Base-by-base conservation (phyloP, 176 grass and related monocot genomes). In the Aegilops longissima region DNA sequence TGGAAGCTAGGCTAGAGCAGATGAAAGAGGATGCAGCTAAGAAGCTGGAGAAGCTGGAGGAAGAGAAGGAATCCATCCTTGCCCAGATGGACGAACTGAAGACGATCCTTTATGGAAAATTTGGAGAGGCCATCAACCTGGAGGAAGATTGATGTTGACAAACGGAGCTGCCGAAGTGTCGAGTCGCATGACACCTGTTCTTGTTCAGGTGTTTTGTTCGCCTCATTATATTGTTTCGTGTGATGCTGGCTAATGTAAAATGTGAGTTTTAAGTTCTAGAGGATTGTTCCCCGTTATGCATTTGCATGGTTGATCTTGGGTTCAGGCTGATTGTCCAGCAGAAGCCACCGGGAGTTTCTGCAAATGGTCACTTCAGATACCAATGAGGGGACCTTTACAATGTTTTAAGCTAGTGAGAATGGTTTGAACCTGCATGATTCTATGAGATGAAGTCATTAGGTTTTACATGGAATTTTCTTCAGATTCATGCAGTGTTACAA, bases 81-180 rank as follows among this genome's bases (percentile, higher is more conserved):
- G 73, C 87, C 5, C 97, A 93, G 86, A 99, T 99, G 94, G 90
- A 82, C 40, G 94, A 93, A 61, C 87, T 99, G 56, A 97, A 97
- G 89, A 94, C 93, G 85, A 91, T 99, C 51, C 81, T 99, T 68
- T 97, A 99, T 16, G 97, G 83, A n/a, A 99, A 99, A 65, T 99
- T 99, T 73, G 94, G 91, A 87, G 90, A 99, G 12, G 93, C 97
- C 45, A 99, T 99, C 82, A 99, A 99, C 88, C 85, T 99, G 79
- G 97, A 99, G 89, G 97, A 99, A 82, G 97, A 99, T 87, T 99
- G 80, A 63, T 58, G 33, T 30, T 2, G 63, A 63, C 44, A 30
- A 23, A 23, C 4, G 8, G 30, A 18, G 47, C 38, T 11, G 21
- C 24, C 3, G 4, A 20, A 20, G 3, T 8, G 10, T 70, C 61